phyloP scores from a whole-genome alignment of 2,329 filamentous ascomycete genomes.

The Periglandula ipomoeae region DNA sequence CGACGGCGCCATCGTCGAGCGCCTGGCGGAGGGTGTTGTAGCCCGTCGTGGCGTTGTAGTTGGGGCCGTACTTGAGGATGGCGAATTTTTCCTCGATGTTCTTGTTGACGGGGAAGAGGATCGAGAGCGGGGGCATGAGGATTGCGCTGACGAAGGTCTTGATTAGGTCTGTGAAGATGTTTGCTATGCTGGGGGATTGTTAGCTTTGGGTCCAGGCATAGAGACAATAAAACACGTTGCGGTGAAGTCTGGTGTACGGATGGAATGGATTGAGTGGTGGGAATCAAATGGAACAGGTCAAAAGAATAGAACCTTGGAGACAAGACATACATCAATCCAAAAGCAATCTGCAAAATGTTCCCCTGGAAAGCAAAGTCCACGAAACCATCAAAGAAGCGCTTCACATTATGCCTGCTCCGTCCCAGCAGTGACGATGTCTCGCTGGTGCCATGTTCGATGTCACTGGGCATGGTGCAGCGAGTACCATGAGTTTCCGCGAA shows the following conservation, averaged over 20 bases:
- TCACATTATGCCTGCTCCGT: constrained; percentile 36
- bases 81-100: constrained; percentile 71
- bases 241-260: too few relatives aligned
- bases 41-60: constrained; percentile 39
- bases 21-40: constrained; percentile 66
- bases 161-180: constrained; percentile 61
- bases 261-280: too few relatives aligned
- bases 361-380: constrained; percentile 65
- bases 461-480: constrained; percentile 7
- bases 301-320: too few relatives aligned
- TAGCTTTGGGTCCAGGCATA: too few relatives aligned
- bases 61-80: constrained; percentile 48
- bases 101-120: constrained; percentile 58
- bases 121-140: constrained; percentile 60
- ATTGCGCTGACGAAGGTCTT: constrained; percentile 65
- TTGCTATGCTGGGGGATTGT: constrained; percentile 60
- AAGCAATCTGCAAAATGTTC: constrained; percentile 67
- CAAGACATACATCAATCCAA: constrained; percentile 62
- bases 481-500: too few relatives aligned
- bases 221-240: too few relatives aligned
- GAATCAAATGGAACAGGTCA: too few relatives aligned
- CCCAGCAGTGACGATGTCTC: constrained; percentile 33
- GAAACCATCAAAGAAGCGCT: constrained; percentile 52
- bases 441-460: constrained; percentile 8
- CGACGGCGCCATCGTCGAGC: constrained; percentile 59